Evolutionary conservation across 1,284 basidiomycete genomes (phyloP).

Genomic region (Chalciporus sp.): DNA sequence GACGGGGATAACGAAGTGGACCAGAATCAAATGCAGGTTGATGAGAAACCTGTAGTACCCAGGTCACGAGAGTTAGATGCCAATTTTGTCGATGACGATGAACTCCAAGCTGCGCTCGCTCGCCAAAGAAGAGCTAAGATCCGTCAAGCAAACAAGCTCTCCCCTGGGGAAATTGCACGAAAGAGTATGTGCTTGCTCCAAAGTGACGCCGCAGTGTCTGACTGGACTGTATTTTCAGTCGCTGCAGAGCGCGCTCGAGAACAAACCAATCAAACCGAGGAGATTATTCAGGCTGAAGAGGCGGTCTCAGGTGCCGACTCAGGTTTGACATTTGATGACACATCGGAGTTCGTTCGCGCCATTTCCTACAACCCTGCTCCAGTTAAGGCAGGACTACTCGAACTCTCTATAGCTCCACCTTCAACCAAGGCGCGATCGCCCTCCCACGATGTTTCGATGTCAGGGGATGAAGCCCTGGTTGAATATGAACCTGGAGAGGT

Average conservation of each 20-base stretch:
- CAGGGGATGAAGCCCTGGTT: slow-evolving; percentile 62
- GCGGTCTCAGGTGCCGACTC: slow-evolving; percentile 59
- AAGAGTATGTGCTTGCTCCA: slow-evolving; percentile 57
- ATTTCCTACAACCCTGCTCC: slow-evolving; percentile 68
- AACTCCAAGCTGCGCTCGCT: slow-evolving; percentile 92
- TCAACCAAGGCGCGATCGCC: slow-evolving; percentile 44
- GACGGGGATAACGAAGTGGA: slow-evolving; percentile 47
- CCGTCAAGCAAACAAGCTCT: slow-evolving; percentile 75
- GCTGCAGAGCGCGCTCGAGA: slow-evolving; percentile 61
- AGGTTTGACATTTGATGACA: slow-evolving; percentile 92
- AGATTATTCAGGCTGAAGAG: slow-evolving; percentile 61
- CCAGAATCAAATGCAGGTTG: slow-evolving; percentile 73
- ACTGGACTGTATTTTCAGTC: slow-evolving; percentile 48
- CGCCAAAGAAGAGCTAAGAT: slow-evolving; percentile 82
- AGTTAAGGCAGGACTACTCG: slow-evolving; percentile 56
- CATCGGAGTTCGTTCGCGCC: slow-evolving; percentile 93
- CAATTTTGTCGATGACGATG: slow-evolving; percentile 98
- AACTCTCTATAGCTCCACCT: slow-evolving; percentile 36
- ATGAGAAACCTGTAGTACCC: slow-evolving; percentile 64
- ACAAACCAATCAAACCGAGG: slow-evolving; percentile 46
- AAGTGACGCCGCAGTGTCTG: background rate
- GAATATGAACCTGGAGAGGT: slow-evolving; percentile 83
- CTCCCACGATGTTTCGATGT: slow-evolving; percentile 58
- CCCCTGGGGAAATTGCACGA: slow-evolving; percentile 84
- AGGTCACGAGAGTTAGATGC: slow-evolving; percentile 70